Evolutionary conservation across 1,284 basidiomycete species (phyloP), one percentile per base, ranked within the genome.

Genomic region (Austropuccinia psidii): DNA sequence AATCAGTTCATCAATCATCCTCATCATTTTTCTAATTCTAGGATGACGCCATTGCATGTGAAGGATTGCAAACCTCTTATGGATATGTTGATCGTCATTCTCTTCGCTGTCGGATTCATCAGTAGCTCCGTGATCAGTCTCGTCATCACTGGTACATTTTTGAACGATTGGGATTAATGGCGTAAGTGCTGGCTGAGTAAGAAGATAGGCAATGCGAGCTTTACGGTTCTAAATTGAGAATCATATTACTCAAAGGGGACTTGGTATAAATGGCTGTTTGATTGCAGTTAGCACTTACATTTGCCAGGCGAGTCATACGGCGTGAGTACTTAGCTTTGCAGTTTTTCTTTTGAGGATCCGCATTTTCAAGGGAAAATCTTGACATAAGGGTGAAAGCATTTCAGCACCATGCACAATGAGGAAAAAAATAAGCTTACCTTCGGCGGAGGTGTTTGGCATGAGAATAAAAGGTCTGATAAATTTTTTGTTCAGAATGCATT

Each of bases 131-230:
- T n/a, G 11, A 13, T 58, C 67, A 35, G 41, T 69, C 49, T 69
- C 67, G 33, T 50, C 41, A 37, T 69, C 29, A 35, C 67, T 58
- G 19, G 67, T 69, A 39, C 54, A 58, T 13, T 43, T 43, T n/a
- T 55, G 33, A n/a, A 60, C 43, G 11, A 58, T 31, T 1, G 55
- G 41, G 11, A 69, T 58, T 8, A 69, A 24, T 11, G 67, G 52
- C 50, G 37, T 43, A 19, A 69, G 33, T n/a, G 1, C 39, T 33
- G 39, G 15, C 31, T 64, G 39, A 43, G 43, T 5, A 11, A 21
- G 15, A 57, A 45, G 43, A 29, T 45, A 47, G 24, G 43, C 47
- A 11, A 24, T 45, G n/a, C 61, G 61, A 31, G 24, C 11, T 6
- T 67, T 35, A 13, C 33, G 33, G 9, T 41, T 47, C 49, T 52